These are phyloP conservation scores for Tulasnella sp. DNA, from an alignment of 768 basidiomycete species.

Conservation along the genomic window DNA sequence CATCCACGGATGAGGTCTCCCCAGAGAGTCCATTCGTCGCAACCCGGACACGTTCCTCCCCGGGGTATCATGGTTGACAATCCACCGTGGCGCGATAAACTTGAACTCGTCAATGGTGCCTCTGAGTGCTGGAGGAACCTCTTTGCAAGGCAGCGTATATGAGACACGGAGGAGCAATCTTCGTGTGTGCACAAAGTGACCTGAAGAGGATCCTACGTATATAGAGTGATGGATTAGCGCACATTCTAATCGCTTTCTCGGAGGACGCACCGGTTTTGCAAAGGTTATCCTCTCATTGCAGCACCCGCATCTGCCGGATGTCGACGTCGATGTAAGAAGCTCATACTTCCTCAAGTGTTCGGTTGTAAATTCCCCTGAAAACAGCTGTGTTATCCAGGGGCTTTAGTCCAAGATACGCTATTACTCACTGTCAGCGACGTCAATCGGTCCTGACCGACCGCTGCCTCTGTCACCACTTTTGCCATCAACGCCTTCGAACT, in stretches of 20 bases:
- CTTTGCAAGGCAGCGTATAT: slow-evolving; percentile 45
- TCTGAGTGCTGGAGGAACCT: slow-evolving; percentile 30
- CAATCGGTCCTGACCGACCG: slow-evolving; percentile 44
- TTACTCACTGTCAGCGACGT: slow-evolving; percentile 44
- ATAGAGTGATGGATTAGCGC: neutral
- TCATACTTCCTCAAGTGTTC: slow-evolving; percentile 16
- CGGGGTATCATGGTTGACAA: slow-evolving; percentile 40
- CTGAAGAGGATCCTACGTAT: slow-evolving; percentile 37
- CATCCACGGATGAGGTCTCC: slow-evolving; percentile 56
- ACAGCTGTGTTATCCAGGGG: neutral
- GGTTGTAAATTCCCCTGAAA: slow-evolving; percentile 23
- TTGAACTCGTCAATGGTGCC: neutral
- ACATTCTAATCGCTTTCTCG: neutral
- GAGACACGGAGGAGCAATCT: slow-evolving; percentile 42
- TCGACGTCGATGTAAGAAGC: neutral
- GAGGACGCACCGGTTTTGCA: neutral
- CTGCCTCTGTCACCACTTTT: slow-evolving; percentile 43
- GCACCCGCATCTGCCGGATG: neutral
- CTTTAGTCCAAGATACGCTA: neutral
- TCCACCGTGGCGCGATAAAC: neutral
- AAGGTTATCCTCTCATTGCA: neutral
- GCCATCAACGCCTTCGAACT: slow-evolving; percentile 62
- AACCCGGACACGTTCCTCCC: slow-evolving; percentile 46
- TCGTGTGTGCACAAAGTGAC: slow-evolving; percentile 42
- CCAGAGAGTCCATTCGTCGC: slow-evolving; percentile 49